Evolutionary conservation across 1,284 basidiomycete species (phyloP), one percentile per base, ranked within the genome.

Genomic region (Pholiota adiposa): DNA sequence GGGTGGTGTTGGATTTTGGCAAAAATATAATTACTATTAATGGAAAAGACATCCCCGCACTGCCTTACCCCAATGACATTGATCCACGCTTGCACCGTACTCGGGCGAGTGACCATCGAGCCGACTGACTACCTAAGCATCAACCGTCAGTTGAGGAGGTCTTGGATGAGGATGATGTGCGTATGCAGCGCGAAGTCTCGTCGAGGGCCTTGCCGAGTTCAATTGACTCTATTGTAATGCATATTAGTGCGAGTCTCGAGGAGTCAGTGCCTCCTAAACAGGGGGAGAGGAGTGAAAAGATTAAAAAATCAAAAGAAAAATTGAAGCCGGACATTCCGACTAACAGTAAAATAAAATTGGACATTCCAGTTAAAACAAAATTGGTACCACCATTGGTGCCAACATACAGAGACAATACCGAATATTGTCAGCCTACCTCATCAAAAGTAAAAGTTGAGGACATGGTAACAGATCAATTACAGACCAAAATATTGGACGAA

Each of bases 1-100:
- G 61, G 6, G 63, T 67, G 0, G 21, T 52, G 0, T 31, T 69
- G 0, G 61, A 66, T n/a, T 62, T 65, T 19, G 41, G 46, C 25
- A 46, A 18, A 2, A 60, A 61, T 14, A n/a, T 36, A 7, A 44
- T 68, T 2, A 25, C 41, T 1, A 33, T 66, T 1, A 61, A 63
- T 25, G 59, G 59, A 0, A 8, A 25, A 7, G 3, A 41, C 0
- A 60, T 61, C 21, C 59, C 54, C 0, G 64, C 59, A 46, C 12
- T 66, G 59, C 38, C 19, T 48, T 49, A 49, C n/a, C 44, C 44
- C 3, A 19, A 8, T 9, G 36, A 56, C 29, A 23, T 40, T 14
- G 54, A 56, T 18, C 48, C 54, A 1, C 21, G 36, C 0, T 11
- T 56, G 34, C 44, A 50, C n/a, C 9, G 54, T 12, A 7, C 44